Evolutionary conservation across 495 filamentous ascomycete species (phyloP), one percentile per base, ranked within the genome.

Genomic region (Tuber borchii): DNA sequence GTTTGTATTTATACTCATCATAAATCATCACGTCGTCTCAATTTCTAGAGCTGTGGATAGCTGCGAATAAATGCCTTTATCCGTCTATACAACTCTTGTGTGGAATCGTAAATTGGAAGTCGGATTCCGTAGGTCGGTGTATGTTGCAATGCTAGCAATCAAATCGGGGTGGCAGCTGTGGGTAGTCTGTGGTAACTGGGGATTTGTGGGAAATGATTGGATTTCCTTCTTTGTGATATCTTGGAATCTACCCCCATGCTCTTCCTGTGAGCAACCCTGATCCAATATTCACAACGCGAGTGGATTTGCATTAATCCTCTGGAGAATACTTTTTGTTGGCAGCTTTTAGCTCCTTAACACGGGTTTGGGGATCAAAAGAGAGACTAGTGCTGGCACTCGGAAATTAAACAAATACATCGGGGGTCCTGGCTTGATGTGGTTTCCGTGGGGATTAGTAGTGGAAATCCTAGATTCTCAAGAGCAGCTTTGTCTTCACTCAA

Each of bases 1-100:
- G 72, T 78, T 56, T 79, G 73, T 79, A 75, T 79, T 72, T 65
- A 65, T 65, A 65, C 56, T 65, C 75, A 74, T 69, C 45, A 45
- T 31, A 79, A 75, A 75, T 73, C 46, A 75, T 71, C 76, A 71
- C 77, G 78, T 79, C 73, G 70, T 71, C 39, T 31, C 26, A 17
- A 65, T 65, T 65, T 34, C 3, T 65, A 65, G 56, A 65, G 26
- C 56, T 65, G 56, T 65, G 56, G 56, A 65, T 34, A 65, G 14
- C 56, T 65, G 26, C 26, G 26, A 34, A 65, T 65, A 65, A 65
- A 65, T 65, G 34, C 56, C 56, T 26, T 65, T 65, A 17, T 26
- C 56, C 14, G 26, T 8, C 56, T 7, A 34, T 65, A 65, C 6
- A 65, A 31, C 14, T 65, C 26, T 34, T 65, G 26, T 65, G 34